Percentiles rank a stretch among this genome's conserved stretches.
Evolutionary conservation across 2,329 filamentous ascomycete genomes (phyloP).

Genomic region (Allantophomopsis cytisporea): DNA sequence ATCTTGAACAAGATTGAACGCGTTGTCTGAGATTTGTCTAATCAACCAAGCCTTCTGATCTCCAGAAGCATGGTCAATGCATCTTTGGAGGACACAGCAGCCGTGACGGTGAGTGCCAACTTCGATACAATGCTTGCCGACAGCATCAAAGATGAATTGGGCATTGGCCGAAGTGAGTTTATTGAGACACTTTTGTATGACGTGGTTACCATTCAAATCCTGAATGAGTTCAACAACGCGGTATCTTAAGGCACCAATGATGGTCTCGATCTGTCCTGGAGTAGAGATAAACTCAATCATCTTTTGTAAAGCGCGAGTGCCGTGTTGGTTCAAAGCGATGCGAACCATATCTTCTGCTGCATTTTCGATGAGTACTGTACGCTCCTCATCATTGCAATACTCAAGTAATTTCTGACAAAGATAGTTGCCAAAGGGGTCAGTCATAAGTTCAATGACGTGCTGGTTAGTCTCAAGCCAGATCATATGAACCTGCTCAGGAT

Average conservation of each 20-base stretch:
- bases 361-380: conserved; percentile 83
- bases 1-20: conserved; percentile 84
- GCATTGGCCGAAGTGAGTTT: conserved; percentile 75
- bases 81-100: conserved; percentile 94
- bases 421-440: conserved; percentile 97
- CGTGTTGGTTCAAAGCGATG: conserved; percentile 94
- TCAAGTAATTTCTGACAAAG: conserved; percentile 97
- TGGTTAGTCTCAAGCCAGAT: conserved; percentile 91
- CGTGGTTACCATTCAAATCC: conserved; percentile 95
- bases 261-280: conserved; percentile 69
- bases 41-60: conserved; percentile 82
- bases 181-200: conserved; percentile 98
- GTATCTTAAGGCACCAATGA: conserved; percentile 71
- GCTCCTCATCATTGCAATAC: conserved; percentile 88
- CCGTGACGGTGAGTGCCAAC: conserved; percentile 96
- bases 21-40: conserved; percentile 72
- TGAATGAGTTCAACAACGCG: conserved; percentile 92
- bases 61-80: conserved; percentile 91
- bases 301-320: conserved; percentile 91
- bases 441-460: conserved; percentile 96
- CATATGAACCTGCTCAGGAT: conserved; percentile 71
- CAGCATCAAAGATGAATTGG: conserved; percentile 94
- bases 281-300: conserved; percentile 98
- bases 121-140: conserved; percentile 72
- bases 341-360: conserved; percentile 77